A percentile compares a stretch with the other conserved stretches of the same genome.
Evolutionary conservation across 139 green algal species (phyloP).

Genomic region (Chlamydomonas sp.): DNA sequence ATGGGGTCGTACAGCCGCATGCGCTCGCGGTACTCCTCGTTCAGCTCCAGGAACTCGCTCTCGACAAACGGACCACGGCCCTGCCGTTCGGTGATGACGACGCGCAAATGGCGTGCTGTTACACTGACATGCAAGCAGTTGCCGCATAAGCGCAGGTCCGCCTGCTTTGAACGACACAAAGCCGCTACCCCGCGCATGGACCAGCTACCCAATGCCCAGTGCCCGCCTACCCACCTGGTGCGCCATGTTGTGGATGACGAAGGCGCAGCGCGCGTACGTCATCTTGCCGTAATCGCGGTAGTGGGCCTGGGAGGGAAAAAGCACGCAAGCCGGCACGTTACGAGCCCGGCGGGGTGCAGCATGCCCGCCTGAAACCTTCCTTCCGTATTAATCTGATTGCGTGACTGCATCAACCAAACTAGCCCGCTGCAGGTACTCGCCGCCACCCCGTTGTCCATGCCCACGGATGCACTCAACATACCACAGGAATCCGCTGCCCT

Average conservation of each 20-base stretch:
- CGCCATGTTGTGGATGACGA: slow-evolving; percentile 96
- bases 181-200: too few relatives aligned
- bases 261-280: slow-evolving; percentile 84
- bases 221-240: slow-evolving; percentile 62
- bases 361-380: too few relatives aligned
- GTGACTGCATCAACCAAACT: too few relatives aligned
- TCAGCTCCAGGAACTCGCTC: slow-evolving; percentile 82
- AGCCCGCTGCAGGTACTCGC: too few relatives aligned
- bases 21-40: slow-evolving; percentile 75
- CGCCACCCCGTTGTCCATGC: too few relatives aligned
- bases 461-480: too few relatives aligned
- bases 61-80: slow-evolving; percentile 91
- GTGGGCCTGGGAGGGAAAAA: slow-evolving; percentile 80
- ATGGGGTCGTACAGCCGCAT: slow-evolving; percentile 89
- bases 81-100: neutral
- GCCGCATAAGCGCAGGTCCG: too few relatives aligned
- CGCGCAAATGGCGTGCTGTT: neutral
- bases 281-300: slow-evolving; percentile 97
- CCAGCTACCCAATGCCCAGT: neutral
- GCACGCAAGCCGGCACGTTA: neutral
- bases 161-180: too few relatives aligned
- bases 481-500: neutral
- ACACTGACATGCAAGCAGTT: too few relatives aligned
- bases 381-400: too few relatives aligned
- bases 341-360: neutral